Evolutionary conservation across 768 basidiomycete genomes (phyloP).

Genomic region (Leccinum variicolor): DNA sequence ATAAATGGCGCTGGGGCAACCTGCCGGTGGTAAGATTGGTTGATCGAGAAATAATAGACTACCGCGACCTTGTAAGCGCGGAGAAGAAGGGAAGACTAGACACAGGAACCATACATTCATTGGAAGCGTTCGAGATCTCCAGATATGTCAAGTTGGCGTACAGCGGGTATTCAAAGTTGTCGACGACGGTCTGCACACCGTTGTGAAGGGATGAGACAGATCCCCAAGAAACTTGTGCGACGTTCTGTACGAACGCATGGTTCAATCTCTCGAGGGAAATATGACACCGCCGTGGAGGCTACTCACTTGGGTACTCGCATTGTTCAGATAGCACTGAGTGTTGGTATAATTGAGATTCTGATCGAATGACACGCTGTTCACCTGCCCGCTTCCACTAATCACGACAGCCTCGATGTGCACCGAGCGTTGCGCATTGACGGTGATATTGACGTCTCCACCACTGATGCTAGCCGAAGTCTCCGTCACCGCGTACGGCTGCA

Average conservation of each 20-base stretch:
- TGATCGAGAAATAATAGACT: slow-evolving; percentile 53
- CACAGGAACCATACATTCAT: slow-evolving; percentile 11
- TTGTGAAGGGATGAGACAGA: slow-evolving; percentile 48
- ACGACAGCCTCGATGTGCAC: slow-evolving; percentile 63
- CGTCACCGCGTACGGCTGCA: slow-evolving; percentile 52
- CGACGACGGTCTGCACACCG: slow-evolving; percentile 39
- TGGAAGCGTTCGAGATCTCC: slow-evolving; percentile 28
- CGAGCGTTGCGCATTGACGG: slow-evolving; percentile 56
- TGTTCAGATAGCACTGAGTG: slow-evolving; percentile 55
- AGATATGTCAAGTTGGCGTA: slow-evolving; percentile 38
- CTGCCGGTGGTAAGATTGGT: slow-evolving; percentile 66
- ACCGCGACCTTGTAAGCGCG: not conserved
- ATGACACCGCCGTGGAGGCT: slow-evolving; percentile 20
- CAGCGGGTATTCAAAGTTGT: slow-evolving; percentile 54
- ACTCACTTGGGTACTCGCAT: slow-evolving; percentile 40
- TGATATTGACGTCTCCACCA: slow-evolving; percentile 52
- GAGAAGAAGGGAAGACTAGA: not conserved
- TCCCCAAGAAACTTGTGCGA: slow-evolving; percentile 49
- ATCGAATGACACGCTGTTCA: slow-evolving; percentile 53
- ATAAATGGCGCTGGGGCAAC: slow-evolving; percentile 58
- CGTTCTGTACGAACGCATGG: slow-evolving; percentile 34
- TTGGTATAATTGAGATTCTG: slow-evolving; percentile 63
- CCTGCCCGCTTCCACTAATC: slow-evolving; percentile 56
- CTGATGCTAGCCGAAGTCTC: slow-evolving; percentile 42
- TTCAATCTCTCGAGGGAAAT: not conserved